Base-by-base conservation (phyloP, 2,329 filamentous ascomycete species). In the Conoideocrella luteorostrata region DNA sequence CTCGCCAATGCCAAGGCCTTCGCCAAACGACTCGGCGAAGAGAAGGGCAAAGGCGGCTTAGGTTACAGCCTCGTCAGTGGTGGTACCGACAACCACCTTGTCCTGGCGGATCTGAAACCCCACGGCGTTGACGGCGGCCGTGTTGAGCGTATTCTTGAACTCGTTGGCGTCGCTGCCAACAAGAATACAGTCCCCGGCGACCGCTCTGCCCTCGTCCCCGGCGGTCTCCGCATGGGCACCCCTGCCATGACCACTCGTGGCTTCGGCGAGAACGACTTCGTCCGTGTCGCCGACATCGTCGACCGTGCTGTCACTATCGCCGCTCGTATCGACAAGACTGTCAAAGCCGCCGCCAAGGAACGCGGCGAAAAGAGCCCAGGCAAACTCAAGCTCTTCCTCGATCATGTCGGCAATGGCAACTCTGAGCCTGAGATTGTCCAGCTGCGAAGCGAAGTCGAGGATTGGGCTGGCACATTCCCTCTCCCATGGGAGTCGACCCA, bases 111-210 rank as follows among this genome's bases (percentile, higher is more conserved):
- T 65, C 78, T 98, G 40, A 95, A 95, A 71, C 82, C 87, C 29
- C 86, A 93, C 62, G 76, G 77, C 46, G 82, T 98, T 48, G 93
- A 98, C 60, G 90, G 90, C 53, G 85, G 86, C 20, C 84, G 90
- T 42, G 88, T 95, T 12, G 90, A 96, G 71, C 83, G 88, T 37
- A 82, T 95, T 13, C 77, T 96, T 20, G 90, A 96, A 64, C 80
- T 95, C 37, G 88, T 94, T 52, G 91, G 91, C 56, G 91, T 97
- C 41, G 93, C 93, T n/a, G 86, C 87, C 62, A 98, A 98, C 77
- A 98, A 98, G 78, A 98, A 98, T 72, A 96, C 93, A 7, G 91
- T 96, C 0, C 93, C 93, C 1, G 93, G 91, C 34, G 93, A 98
- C 69, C 88, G 84, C 62, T 95, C 89, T 1, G 93, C 93, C 1